Evolutionary conservation across 2,329 filamentous ascomycete genomes (phyloP).

Genomic region (Alternaria viburni): DNA sequence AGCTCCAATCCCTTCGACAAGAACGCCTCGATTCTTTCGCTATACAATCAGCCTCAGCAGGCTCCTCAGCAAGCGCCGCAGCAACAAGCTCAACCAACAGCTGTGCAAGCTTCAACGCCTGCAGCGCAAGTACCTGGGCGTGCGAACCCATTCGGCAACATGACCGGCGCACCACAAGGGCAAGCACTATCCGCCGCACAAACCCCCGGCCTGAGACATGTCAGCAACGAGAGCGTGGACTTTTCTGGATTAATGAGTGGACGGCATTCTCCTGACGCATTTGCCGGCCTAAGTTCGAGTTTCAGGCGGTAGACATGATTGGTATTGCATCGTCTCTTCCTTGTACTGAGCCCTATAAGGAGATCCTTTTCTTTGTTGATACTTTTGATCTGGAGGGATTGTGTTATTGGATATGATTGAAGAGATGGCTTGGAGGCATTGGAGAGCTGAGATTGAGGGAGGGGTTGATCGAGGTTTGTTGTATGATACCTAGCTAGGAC

Average conservation of each 20-base stretch:
- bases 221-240: slow-evolving; percentile 74
- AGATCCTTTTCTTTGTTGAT: neutral
- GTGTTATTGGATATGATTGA: neutral
- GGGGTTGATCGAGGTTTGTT: slow-evolving; percentile 1
- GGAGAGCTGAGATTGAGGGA: neutral
- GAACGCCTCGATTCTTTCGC: slow-evolving; percentile 71
- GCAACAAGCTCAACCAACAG: slow-evolving; percentile 31
- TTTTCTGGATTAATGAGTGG: slow-evolving; percentile 68
- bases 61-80: slow-evolving; percentile 53
- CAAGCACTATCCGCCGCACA: slow-evolving; percentile 31
- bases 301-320: slow-evolving; percentile 37
- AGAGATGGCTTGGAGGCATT: neutral
- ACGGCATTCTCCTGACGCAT: slow-evolving; percentile 79
- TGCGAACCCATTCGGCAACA: slow-evolving; percentile 63
- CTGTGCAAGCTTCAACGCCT: slow-evolving; percentile 33
- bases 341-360: neutral
- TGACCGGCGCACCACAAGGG: slow-evolving; percentile 23
- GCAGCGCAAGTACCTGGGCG: slow-evolving; percentile 44
- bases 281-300: slow-evolving; percentile 73
- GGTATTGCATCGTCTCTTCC: neutral
- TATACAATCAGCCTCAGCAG: slow-evolving; percentile 70
- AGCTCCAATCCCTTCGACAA: slow-evolving; percentile 64
- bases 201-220: slow-evolving; percentile 49
- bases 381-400: neutral
- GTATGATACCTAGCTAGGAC: slow-evolving; percentile 15